Percentiles rank a stretch among this genome's conserved stretches.
These are phyloP conservation scores for Meredithiella fracta DNA, from an alignment of 2,329 filamentous ascomycete species.

Conservation along the genomic window DNA sequence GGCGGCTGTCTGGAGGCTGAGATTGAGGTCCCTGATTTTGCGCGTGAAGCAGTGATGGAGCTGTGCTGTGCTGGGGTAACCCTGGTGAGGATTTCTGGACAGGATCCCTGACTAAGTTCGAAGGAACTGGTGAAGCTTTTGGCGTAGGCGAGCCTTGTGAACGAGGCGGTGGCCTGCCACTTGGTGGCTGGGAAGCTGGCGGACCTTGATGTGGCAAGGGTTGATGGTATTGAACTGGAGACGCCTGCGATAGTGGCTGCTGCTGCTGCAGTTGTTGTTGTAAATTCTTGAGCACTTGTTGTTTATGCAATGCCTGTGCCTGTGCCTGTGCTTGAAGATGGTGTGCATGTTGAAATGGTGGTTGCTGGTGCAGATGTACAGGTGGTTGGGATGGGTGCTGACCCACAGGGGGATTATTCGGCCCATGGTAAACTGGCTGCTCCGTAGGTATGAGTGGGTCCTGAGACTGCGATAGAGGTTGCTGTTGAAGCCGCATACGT, in stretches of 20 bases:
- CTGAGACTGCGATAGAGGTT: too few species aligned
- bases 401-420: background rate
- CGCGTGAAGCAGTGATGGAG: constrained; percentile 9
- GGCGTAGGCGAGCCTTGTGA: constrained; percentile 22
- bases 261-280: background rate
- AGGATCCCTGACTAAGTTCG: constrained; percentile 5
- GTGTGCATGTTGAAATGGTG: background rate
- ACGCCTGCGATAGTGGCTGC: constrained; percentile 8
- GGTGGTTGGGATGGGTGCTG: background rate
- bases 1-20: background rate
- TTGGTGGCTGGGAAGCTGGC: constrained; percentile 19
- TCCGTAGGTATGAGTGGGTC: background rate
- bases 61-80: constrained; percentile 8
- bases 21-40: constrained; percentile 9
- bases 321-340: background rate
- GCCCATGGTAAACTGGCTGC: background rate
- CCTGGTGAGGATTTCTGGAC: constrained; percentile 3
- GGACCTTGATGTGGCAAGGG: constrained; percentile 15
- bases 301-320: too few species aligned
- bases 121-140: constrained; percentile 1
- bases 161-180: constrained; percentile 11
- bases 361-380: constrained; percentile 1
- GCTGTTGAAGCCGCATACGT: too few species aligned
- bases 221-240: constrained; percentile 19
- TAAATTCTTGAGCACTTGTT: too few species aligned